Conservation (phyloP, 495 filamentous ascomycete genomes). For the Collariella sp. region DNA sequence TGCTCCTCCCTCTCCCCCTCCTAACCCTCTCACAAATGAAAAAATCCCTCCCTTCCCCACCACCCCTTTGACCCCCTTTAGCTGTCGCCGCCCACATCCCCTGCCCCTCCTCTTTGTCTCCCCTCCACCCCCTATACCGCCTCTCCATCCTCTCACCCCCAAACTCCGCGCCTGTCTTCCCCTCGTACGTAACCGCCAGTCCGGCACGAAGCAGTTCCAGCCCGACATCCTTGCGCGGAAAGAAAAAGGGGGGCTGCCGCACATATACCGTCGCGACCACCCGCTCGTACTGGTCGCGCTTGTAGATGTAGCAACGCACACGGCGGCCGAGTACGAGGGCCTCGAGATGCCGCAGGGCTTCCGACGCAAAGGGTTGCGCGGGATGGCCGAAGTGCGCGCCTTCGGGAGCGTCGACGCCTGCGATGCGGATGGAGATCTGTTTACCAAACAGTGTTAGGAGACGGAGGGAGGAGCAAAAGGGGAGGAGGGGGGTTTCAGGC, state of each 20-base stretch:
- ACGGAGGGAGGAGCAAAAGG: background rate
- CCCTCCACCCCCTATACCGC: conserved; percentile 64
- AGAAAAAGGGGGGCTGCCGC: conserved; percentile 49
- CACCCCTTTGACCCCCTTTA: too few species aligned
- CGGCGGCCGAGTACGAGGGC: conserved; percentile 61
- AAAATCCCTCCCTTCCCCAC: conserved; percentile 15
- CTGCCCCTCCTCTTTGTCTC: conserved; percentile 56
- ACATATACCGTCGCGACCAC: conserved; percentile 82
- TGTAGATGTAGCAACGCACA: conserved; percentile 71
- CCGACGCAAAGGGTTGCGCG: conserved; percentile 71
- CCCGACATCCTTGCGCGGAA: conserved; percentile 69
- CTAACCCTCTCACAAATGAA: conserved; percentile 3
- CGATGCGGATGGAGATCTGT: conserved; percentile 79
- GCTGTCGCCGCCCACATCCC: conserved; percentile 61
- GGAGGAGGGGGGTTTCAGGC: conserved; percentile 18
- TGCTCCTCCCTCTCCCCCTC: conserved; percentile 22
- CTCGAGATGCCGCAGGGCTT: conserved; percentile 72
- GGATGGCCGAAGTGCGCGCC: conserved; percentile 82
- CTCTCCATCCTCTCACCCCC: conserved; percentile 50
- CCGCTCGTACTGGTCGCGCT: conserved; percentile 83
- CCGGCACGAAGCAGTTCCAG: conserved; percentile 79
- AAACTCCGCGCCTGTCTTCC: conserved; percentile 80
- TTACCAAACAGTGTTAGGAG: too few species aligned
- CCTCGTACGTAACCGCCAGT: conserved; percentile 85
- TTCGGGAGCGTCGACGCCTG: conserved; percentile 90